phyloP scores from a whole-genome alignment of 495 filamentous ascomycete genomes.

The Penicillium atrosanguineum region DNA sequence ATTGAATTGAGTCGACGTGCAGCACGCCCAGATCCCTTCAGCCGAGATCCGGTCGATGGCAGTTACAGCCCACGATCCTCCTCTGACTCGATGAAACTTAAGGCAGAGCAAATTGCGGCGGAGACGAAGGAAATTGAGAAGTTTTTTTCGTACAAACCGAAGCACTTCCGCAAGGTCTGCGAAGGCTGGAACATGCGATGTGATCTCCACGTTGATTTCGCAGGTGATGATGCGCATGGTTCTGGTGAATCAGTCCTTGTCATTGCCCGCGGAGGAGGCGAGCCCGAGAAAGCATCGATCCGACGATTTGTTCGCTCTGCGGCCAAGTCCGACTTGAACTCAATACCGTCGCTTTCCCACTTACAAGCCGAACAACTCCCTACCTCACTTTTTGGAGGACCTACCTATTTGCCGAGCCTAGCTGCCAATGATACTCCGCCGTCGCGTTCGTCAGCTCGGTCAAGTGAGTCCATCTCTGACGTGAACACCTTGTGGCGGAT shows the following conservation, averaged over 20 bases:
- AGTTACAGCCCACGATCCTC: constrained; percentile 69
- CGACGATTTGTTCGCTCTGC: constrained; percentile 47
- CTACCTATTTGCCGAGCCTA: constrained; percentile 9
- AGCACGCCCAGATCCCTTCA: constrained; percentile 69
- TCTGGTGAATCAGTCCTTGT: constrained; percentile 75
- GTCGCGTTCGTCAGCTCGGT: constrained; percentile 30
- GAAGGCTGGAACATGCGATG: constrained; percentile 91
- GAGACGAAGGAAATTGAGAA: constrained; percentile 80
- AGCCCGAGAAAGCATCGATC: constrained; percentile 47
- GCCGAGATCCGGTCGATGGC: constrained; percentile 54
- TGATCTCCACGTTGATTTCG: constrained; percentile 84
- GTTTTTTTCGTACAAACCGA: constrained; percentile 70
- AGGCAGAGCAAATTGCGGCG: constrained; percentile 62
- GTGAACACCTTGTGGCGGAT: constrained; percentile 55
- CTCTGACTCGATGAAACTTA: constrained; percentile 68
- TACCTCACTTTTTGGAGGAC: constrained; percentile 40
- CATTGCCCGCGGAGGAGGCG: constrained; percentile 65
- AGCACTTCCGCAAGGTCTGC: constrained; percentile 75
- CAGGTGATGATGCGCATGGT: constrained; percentile 67
- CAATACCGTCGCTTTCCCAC: constrained; percentile 8
- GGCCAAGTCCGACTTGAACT: constrained; percentile 6
- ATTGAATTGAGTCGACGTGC: constrained; percentile 71
- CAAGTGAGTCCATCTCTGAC: constrained; percentile 13
- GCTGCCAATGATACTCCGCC: constrained; percentile 17
- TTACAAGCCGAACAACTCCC: constrained; percentile 1